Evolutionary conservation across 192 early-diverging fungal species (phyloP), one percentile per base, ranked within the genome.

Genomic region (Phycomyces nitens): DNA sequence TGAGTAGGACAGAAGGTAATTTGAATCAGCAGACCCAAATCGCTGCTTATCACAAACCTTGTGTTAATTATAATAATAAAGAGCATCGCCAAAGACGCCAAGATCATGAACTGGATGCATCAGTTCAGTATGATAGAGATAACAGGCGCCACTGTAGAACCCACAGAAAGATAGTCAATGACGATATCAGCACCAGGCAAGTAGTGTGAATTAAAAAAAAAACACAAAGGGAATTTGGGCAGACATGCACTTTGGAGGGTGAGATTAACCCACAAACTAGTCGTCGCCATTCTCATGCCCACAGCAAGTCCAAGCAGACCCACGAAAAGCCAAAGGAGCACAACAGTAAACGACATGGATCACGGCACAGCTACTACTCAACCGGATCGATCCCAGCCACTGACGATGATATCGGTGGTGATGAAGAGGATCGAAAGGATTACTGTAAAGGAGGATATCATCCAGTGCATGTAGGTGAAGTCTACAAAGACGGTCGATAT

Each of bases 361-460:
- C 53, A 26, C 23, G 53, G 3, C 20, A 42, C 2, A 27, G 64
- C 20, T 65, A 40, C 3, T 56, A 56, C 54, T 65, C 64, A 27
- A 24, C 52, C 9, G 62, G 52, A 15, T 65, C 64, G 11, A 3
- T 12, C 26, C 16, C 58, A 26, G 42, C 6, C n/a, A 49, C 41
- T 53, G 51, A 66, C 1, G 56, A 66, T 0, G 55, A 53, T 0
- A 34, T 26, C 12, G 60, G 58, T 5, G 65, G 61, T 40, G 90
- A 91, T 22, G 96, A 96, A 72, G 94, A 96, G 68, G 94, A 96
- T 68, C 77, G 84, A 39, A 84, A 88, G 49, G 96, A 98, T 78
- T 98, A 96, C 74, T 82, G 85, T 69, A 88, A 89, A 75, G 94
- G 95, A 59, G 96, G 96, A 0, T 99, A 99, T 77, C 95, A 99